Percentiles rank a stretch among this genome's conserved stretches.
phyloP scores from a whole-genome alignment of 2,329 filamentous ascomycete species.

The Moelleriella libera region DNA sequence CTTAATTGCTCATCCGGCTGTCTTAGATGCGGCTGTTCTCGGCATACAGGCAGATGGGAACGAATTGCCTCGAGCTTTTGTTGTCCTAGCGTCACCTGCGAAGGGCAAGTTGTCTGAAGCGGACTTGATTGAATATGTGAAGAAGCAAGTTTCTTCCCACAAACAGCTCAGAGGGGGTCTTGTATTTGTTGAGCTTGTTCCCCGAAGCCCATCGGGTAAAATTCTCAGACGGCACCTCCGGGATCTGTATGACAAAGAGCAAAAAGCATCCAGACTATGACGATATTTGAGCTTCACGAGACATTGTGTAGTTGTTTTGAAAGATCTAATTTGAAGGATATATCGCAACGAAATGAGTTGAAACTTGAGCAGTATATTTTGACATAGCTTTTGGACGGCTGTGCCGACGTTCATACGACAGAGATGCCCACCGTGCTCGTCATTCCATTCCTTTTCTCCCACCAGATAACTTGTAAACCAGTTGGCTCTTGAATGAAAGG shows the following conservation, averaged over 20 bases:
- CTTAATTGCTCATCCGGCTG: slow-evolving; percentile 23
- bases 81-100: slow-evolving; percentile 12
- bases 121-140: slow-evolving; percentile 13
- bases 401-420: too few species aligned
- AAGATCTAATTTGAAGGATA: too few species aligned
- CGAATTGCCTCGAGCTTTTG: slow-evolving; percentile 32
- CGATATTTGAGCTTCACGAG: too few species aligned
- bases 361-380: too few species aligned
- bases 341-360: too few species aligned
- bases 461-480: too few species aligned
- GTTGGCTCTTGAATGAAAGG: too few species aligned
- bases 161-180: slow-evolving; percentile 60
- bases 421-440: too few species aligned
- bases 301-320: too few species aligned
- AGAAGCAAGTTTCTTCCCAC: slow-evolving; percentile 27
- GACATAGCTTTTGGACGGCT: too few species aligned
- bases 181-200: slow-evolving; percentile 48
- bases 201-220: slow-evolving; percentile 47
- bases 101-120: slow-evolving; percentile 11
- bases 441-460: too few species aligned
- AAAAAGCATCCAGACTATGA: too few species aligned
- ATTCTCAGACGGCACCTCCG: slow-evolving; percentile 25
- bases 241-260: slow-evolving; percentile 5
- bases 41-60: slow-evolving; percentile 33
- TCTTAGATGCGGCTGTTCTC: slow-evolving; percentile 46